Evolutionary conservation across 768 basidiomycete species (phyloP).

Genomic region (Serendipita sp.): DNA sequence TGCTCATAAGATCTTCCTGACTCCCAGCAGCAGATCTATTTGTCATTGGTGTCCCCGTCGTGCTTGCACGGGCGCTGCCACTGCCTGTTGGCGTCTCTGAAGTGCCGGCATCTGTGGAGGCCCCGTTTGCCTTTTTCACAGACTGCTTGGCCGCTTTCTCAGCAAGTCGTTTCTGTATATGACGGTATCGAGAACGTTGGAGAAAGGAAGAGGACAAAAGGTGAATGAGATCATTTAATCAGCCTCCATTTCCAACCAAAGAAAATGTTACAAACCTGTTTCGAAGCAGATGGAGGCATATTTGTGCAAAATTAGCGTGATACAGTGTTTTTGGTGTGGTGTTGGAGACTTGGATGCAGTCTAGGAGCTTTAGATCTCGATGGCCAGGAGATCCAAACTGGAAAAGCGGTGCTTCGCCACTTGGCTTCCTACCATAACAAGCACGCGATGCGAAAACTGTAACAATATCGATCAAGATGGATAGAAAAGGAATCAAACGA

Average conservation of each 20-base stretch:
- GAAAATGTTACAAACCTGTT: constrained; percentile 17
- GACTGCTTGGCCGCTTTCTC: constrained; percentile 82
- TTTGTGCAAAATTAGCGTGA: not conserved
- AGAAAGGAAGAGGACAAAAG: not conserved
- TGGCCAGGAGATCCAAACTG: too few species aligned
- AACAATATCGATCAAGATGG: too few species aligned
- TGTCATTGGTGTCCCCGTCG: constrained; percentile 65
- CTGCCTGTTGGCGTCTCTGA: constrained; percentile 43
- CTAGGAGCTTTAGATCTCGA: too few species aligned
- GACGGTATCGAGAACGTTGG: not conserved
- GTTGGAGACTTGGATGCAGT: too few species aligned
- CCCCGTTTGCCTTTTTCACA: constrained; percentile 30
- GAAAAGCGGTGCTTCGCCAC: too few species aligned
- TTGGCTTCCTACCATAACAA: too few species aligned
- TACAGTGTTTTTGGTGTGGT: not conserved
- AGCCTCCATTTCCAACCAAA: too few species aligned
- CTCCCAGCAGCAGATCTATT: constrained; percentile 65
- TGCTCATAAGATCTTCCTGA: constrained; percentile 61
- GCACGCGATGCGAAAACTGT: too few species aligned
- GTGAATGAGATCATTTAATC: too few species aligned
- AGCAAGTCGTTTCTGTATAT: constrained; percentile 74
- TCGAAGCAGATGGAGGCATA: constrained; percentile 68
- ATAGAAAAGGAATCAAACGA: too few species aligned
- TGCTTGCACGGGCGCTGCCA: constrained; percentile 35
- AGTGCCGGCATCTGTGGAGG: constrained; percentile 28